Evolutionary conservation across 495 filamentous ascomycete genomes (phyloP).

Genomic region (Aspergillus olivimuriae): DNA sequence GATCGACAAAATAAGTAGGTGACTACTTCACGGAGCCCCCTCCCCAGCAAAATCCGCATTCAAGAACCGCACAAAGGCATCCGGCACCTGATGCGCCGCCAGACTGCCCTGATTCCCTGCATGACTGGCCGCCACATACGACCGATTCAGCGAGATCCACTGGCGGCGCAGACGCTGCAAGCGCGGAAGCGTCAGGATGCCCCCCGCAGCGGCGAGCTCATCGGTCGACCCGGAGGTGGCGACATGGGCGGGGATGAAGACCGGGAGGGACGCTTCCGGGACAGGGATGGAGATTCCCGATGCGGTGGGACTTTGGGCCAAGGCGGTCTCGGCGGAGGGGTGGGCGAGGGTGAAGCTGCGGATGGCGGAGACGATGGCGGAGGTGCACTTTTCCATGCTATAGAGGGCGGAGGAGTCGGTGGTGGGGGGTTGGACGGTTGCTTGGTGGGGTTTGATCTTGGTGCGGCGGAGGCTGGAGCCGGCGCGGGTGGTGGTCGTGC

Average conservation of each 20-base stretch:
- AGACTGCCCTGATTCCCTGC: constrained; percentile 22
- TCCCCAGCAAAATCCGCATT: constrained; percentile 36
- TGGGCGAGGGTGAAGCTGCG: constrained; percentile 48
- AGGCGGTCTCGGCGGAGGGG: constrained; percentile 33
- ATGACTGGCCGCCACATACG: constrained; percentile 16
- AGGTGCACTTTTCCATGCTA: constrained; percentile 75
- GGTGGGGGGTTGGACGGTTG: constrained; percentile 64
- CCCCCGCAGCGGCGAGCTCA: constrained; percentile 39
- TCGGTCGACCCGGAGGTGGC: constrained; percentile 33
- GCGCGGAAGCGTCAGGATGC: constrained; percentile 60
- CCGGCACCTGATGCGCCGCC: constrained; percentile 28
- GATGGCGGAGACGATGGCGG: constrained; percentile 72
- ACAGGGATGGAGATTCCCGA: constrained; percentile 38
- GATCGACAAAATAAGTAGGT: too few relatives aligned
- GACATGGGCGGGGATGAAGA: constrained; percentile 47
- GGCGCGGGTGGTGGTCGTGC: constrained; percentile 16
- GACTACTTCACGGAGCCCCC: too few relatives aligned
- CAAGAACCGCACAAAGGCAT: constrained; percentile 44
- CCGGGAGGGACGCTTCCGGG: constrained; percentile 32
- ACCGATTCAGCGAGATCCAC: constrained; percentile 69
- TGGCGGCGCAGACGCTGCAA: constrained; percentile 79
- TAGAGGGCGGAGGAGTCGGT: constrained; percentile 76
- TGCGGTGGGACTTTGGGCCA: constrained; percentile 51
- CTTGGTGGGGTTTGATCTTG: constrained; percentile 56
- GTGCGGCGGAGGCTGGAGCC: constrained; percentile 13